Conservation (phyloP, 305 asterid genomes). For the Caryopteris hybrid region DNA sequence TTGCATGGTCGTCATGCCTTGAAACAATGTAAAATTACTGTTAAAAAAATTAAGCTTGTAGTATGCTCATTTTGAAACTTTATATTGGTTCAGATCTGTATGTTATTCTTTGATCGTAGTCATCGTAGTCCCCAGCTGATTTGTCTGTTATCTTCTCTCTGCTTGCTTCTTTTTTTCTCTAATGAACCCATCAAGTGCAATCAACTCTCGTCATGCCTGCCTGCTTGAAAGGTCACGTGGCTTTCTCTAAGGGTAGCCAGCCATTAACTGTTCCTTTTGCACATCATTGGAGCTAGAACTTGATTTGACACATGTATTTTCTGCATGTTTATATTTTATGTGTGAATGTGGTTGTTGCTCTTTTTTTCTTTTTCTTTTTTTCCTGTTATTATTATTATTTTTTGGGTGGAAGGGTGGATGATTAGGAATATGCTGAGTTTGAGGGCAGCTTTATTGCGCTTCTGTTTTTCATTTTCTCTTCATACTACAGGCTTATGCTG, state of each 20-base stretch:
- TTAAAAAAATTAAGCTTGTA: neutral
- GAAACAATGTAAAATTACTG: neutral
- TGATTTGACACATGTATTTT: constrained; percentile 11
- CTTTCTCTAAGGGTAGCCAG: neutral
- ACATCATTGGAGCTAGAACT: neutral
- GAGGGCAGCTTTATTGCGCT: too few relatives aligned
- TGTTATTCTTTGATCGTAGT: neutral
- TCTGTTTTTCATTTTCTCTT: constrained; percentile 17
- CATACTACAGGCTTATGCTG: constrained; percentile 76
- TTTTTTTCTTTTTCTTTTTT: too few relatives aligned
- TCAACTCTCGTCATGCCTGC: neutral
- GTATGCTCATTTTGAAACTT: neutral
- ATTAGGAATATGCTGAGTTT: neutral
- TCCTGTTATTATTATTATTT: neutral
- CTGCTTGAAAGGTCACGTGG: neutral
- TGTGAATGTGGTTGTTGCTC: neutral
- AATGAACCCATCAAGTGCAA: neutral
- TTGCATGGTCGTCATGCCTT: constrained; percentile 7
- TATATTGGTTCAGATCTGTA: neutral
- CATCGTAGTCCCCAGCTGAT: neutral
- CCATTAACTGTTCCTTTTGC: neutral
- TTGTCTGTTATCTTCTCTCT: neutral
- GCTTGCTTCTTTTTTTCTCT: neutral
- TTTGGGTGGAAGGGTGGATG: neutral
- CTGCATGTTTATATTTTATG: neutral